Conservation (phyloP, 306 rosid genomes). For the Dryas octopetala region DNA sequence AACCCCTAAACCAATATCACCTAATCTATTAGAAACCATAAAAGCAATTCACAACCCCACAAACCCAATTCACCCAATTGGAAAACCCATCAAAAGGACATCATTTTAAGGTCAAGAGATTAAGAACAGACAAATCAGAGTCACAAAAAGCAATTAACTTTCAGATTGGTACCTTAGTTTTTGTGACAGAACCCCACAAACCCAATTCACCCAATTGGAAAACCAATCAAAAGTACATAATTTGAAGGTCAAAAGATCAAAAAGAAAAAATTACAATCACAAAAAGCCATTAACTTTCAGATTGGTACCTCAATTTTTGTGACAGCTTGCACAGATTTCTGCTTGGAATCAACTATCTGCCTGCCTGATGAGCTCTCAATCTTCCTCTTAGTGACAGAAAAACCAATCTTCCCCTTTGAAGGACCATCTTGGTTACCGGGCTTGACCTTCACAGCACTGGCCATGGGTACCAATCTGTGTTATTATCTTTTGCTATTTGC, state of each 20-base stretch:
- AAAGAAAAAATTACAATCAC: not conserved
- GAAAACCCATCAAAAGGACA: constrained; percentile 12
- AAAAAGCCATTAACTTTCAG: constrained; percentile 20
- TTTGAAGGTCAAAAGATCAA: not conserved
- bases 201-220: constrained; percentile 21
- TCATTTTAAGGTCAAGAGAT: not conserved
- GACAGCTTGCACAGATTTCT: constrained; percentile 44
- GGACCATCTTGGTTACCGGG: constrained; percentile 49
- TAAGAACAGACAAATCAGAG: not conserved
- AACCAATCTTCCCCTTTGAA: constrained; percentile 52
- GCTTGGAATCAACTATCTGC: constrained; percentile 48
- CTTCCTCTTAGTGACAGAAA: constrained; percentile 51
- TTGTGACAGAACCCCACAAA: constrained; percentile 29
- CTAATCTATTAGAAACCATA: not conserved
- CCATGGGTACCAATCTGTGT: constrained; percentile 38
- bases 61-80: constrained; percentile 12
- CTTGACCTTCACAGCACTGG: constrained; percentile 47
- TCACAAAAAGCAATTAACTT: constrained; percentile 20
- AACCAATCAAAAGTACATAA: constrained; percentile 23
- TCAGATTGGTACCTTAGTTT: constrained; percentile 60
- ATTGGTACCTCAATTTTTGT: constrained; percentile 67
- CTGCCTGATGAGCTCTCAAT: constrained; percentile 49
- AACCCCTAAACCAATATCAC: not conserved
- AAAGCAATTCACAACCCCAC: constrained; percentile 9
- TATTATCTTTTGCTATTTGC: not conserved